These are phyloP conservation scores for Excoecaria agallocha DNA, from an alignment of 345 rosid species.

Conservation along the genomic window DNA sequence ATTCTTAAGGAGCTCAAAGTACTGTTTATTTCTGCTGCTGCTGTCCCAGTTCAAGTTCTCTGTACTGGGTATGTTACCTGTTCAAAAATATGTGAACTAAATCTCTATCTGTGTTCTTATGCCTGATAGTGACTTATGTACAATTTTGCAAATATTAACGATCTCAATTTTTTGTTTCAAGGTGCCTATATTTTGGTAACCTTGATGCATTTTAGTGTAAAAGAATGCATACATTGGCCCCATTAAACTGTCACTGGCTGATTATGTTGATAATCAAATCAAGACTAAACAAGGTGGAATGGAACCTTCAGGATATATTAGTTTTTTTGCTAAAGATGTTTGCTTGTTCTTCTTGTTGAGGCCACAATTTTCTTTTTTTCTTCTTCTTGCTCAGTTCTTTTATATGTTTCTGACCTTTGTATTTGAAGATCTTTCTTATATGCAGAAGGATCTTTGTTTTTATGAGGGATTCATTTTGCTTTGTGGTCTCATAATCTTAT, in stretches of 20 bases:
- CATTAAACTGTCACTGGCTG: not conserved
- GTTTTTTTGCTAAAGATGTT: not conserved
- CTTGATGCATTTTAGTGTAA: not conserved
- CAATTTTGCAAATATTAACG: not conserved
- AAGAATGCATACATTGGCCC: not conserved
- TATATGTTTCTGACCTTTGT: too few relatives aligned
- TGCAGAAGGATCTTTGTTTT: too few relatives aligned
- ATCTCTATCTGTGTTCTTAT: not conserved
- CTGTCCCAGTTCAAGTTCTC: constrained; percentile 74
- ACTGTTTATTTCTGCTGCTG: constrained; percentile 45
- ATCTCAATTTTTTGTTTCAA: not conserved
- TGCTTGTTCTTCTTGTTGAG: not conserved
- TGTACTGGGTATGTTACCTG: constrained; percentile 51
- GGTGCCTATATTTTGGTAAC: not conserved
- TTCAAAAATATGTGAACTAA: not conserved
- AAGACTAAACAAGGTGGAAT: not conserved
- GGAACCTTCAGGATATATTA: not conserved
- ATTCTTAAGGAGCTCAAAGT: constrained; percentile 55
- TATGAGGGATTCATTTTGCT: not conserved
- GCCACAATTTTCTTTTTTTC: too few relatives aligned
- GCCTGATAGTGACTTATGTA: not conserved
- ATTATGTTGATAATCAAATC: not conserved
- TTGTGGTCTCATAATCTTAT: not conserved
- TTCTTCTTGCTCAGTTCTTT: too few relatives aligned
- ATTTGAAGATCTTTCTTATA: too few relatives aligned